Base-by-base conservation (phyloP, 169 alveolate species). In the Ichthyophthirius multifiliis region DNA sequence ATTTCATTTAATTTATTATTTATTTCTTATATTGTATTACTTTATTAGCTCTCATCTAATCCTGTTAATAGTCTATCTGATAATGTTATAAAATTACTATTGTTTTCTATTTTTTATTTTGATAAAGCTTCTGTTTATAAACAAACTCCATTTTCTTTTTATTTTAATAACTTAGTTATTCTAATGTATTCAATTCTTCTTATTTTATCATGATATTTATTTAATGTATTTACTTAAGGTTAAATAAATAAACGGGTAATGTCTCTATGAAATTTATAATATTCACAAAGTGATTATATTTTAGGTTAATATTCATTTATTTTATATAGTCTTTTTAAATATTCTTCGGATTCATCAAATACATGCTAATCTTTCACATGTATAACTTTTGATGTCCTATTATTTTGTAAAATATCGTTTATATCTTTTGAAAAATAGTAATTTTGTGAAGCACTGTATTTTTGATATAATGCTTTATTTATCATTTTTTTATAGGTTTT, bases 191-290 rank as follows among this genome's bases (percentile, higher is more conserved):
- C 83, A 7, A 76, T 37, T 39, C 83, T 48, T 37, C 83, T 63
- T 35, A 41, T 63, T 63, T 76, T 76, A 76, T 76, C 83, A 37
- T 76, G 83, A 62, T 76, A 76, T 43, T 76, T 76, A n/a, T 71
- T 16, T 20, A 76, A 55, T 13, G 43, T 37, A 5, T 41, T 32
- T 20, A 76, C 15, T 18, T 39, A 31, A 6, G 83, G 83, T 35
- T 30, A 32, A 75, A 76, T 76, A 27, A 76, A 76, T 3, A 62
- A 15, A 12, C 83, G 34, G n/a, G 83, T 32, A 7, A 76, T 62
- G 39, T 76, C 83, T 37, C 65, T 63, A 23, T 76, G 83, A 32
- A 62, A 76, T 76, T 76, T 76, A 39, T 76, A 76, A 39, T 76
- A 76, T 55, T 76, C 83, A 12, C 76, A 55, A 37, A 76, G 34